Conservation (phyloP, 805 yeast genomes). For the Ogataea paraovalis region DNA sequence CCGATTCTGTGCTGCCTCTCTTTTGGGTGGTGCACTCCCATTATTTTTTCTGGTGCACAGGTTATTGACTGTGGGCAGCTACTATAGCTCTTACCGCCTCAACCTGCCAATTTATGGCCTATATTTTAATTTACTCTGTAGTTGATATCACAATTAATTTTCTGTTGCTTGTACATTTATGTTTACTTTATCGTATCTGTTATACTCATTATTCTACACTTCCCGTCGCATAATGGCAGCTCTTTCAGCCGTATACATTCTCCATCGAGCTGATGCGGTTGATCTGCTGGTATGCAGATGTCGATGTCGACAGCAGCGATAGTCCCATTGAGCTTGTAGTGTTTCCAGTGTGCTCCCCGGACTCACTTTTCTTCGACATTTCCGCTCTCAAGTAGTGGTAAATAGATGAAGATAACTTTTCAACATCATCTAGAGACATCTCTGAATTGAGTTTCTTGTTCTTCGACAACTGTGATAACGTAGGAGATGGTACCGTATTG, state of each 20-base stretch:
- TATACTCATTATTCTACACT: too few species aligned
- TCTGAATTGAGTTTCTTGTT: background rate
- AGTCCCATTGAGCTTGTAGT: slow-evolving; percentile 8
- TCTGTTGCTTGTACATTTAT: too few species aligned
- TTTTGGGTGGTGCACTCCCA: background rate
- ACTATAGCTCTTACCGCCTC: too few species aligned
- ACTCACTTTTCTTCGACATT: slow-evolving; percentile 7
- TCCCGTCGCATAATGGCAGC: too few species aligned
- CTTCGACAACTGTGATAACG: background rate
- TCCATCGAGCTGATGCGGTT: background rate
- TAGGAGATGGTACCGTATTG: background rate
- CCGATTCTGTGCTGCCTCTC: background rate
- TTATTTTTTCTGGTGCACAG: background rate
- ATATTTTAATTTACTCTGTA: too few species aligned
- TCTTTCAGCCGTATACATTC: background rate
- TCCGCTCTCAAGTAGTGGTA: slow-evolving; percentile 10
- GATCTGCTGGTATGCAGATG: slow-evolving; percentile 14
- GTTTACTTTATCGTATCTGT: too few species aligned
- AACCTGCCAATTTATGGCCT: too few species aligned
- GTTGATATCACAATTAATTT: too few species aligned
- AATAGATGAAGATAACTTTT: slow-evolving; percentile 8
- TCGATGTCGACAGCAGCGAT: slow-evolving; percentile 10
- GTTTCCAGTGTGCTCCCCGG: slow-evolving; percentile 8
- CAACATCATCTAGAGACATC: slow-evolving; percentile 2
- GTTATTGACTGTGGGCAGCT: background rate